Conservation (phyloP, 2,329 filamentous ascomycete genomes). For the Xylariaceae sp. region DNA sequence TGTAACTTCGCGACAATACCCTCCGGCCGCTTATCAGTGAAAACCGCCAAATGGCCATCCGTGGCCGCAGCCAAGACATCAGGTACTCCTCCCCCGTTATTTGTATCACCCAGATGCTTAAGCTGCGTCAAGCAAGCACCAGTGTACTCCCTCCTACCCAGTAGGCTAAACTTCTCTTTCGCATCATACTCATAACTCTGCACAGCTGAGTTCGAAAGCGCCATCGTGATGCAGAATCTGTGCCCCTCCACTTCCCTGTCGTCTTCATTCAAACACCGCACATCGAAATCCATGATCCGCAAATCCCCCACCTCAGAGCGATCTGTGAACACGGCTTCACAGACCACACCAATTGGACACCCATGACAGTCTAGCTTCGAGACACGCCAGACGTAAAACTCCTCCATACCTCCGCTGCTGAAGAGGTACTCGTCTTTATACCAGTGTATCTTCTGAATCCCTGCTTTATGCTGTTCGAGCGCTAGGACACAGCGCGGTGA, state of each 20-base stretch:
- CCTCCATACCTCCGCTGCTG: conserved; percentile 82
- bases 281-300: conserved; percentile 76
- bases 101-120: conserved; percentile 36
- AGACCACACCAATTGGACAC: conserved; percentile 50
- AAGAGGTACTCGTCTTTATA: conserved; percentile 69
- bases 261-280: conserved; percentile 30
- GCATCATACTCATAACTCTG: conserved; percentile 53
- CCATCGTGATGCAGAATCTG: conserved; percentile 62
- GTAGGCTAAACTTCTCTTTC: conserved; percentile 41
- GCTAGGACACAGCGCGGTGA: conserved; percentile 53
- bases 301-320: conserved; percentile 59
- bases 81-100: conserved; percentile 20
- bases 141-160: conserved; percentile 59
- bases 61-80: conserved; percentile 68
- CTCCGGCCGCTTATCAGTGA: conserved; percentile 37
- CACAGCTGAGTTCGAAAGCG: conserved; percentile 79
- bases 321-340: conserved; percentile 52
- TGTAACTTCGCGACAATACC: conserved; percentile 53
- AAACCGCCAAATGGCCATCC: conserved; percentile 71
- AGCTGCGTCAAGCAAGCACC: conserved; percentile 72
- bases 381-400: conserved; percentile 82
- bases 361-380: conserved; percentile 47
- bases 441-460: conserved; percentile 79
- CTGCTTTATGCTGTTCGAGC: conserved; percentile 74
- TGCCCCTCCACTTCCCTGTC: conserved; percentile 14